Conservation (phyloP, 1,284 basidiomycete genomes). For the Sporisorium sorghi region DNA sequence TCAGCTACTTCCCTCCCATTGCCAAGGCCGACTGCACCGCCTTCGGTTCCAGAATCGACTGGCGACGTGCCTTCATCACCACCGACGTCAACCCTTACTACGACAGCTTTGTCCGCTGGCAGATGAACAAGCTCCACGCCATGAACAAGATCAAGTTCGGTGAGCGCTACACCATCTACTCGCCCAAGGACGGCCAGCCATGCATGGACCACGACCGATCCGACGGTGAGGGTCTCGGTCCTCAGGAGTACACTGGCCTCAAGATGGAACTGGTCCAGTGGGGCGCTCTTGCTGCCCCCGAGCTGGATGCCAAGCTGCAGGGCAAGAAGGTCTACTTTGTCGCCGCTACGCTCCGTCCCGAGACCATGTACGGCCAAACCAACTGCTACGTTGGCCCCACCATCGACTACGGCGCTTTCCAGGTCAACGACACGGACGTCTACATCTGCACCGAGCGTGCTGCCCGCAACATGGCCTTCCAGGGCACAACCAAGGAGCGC, state of each 20-base stretch:
- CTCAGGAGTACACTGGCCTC: constrained; percentile 94
- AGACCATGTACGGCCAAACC: constrained; percentile 98
- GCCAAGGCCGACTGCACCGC: constrained; percentile 83
- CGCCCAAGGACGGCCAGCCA: constrained; percentile 98
- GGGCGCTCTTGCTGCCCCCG: constrained; percentile 72
- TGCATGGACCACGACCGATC: constrained; percentile 99
- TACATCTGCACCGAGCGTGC: constrained; percentile 90
- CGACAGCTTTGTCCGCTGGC: constrained; percentile 97
- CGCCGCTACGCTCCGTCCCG: constrained; percentile 93
- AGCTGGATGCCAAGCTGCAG: constrained; percentile 74
- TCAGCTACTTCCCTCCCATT: constrained; percentile 95
- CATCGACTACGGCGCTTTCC: constrained; percentile 91
- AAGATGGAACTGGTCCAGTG: constrained; percentile 89
- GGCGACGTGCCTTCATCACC: constrained; percentile 94
- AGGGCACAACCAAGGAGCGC: constrained; percentile 76
- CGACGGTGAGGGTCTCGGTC: constrained; percentile 93
- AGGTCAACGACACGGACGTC: constrained; percentile 77
- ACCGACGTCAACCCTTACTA: constrained; percentile 97
- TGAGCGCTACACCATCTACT: constrained; percentile 98
- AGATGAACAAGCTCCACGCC: constrained; percentile 90
- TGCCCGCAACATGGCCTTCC: constrained; percentile 97
- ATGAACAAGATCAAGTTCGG: constrained; percentile 78
- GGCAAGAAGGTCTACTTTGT: constrained; percentile 89
- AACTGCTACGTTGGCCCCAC: constrained; percentile 94
- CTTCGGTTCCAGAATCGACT: constrained; percentile 95